Evolutionary conservation across 108 stramenopile genomes (phyloP), one percentile per base, ranked within the genome.

Genomic region (Parmales sp.): DNA sequence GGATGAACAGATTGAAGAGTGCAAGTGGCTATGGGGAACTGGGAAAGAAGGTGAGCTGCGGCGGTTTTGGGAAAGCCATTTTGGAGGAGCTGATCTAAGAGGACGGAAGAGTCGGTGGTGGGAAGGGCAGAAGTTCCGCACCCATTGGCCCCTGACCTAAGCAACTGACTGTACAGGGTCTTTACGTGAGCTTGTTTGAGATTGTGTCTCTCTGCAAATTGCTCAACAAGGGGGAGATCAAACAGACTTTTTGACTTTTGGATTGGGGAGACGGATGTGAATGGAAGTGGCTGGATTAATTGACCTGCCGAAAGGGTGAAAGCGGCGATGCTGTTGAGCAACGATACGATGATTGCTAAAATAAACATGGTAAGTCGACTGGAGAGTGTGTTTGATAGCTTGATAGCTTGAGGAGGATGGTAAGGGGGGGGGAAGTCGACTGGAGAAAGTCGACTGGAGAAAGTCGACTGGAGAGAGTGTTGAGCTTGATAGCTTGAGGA

Each of bases 141-240:
- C n/a, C 49, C 49, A 20, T 18, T 23, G 9, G 49, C n/a, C 6
- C 49, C 49, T 22, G 19, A 4, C 38, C 51, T 66, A 65, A 76
- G 45, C 13, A 76, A 11, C 0, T 65, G 70, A 2, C 63, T 38
- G 38, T 76, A 76, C 0, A 76, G 6, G 3, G 23, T 64, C 44
- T 63, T 69, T 36, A 76, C 69, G 71, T 76, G 75, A 34, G 45
- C 43, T 28, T 76, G 50, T 22, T 71, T 66, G 7, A 76, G 70
- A 26, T 51, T 54, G 29, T 41, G 25, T 13, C 38, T 51, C 4
- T 38, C 36, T 37, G 66, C 75, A 63, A 43, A 76, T 16, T 39
- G 16, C 51, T 76, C 75, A 1, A 76, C 54, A 16, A 39, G 20
- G 38, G 51, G 68, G 4, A 76, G 45, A 38, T 76, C 75, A 43